Conservation (phyloP, 257 asterid species). For the Solanum virginianum region DNA sequence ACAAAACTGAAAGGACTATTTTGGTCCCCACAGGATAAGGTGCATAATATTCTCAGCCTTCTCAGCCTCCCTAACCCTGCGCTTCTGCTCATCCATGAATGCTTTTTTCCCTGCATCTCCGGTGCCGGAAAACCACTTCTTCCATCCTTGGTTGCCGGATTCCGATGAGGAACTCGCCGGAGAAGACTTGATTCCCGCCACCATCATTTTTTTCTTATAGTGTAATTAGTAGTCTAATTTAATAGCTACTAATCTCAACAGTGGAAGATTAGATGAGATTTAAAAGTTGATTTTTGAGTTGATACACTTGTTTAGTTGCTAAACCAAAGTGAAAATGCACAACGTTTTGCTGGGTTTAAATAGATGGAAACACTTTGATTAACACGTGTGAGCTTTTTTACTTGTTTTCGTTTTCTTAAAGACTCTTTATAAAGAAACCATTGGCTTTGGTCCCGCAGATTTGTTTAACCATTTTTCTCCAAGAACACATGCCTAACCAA, state of each 20-base stretch:
- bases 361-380: no score
- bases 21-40: slow-evolving; percentile 9
- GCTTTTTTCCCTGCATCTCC: background rate
- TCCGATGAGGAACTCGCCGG: background rate
- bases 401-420: background rate
- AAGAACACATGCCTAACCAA: background rate
- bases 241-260: background rate
- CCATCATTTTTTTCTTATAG: background rate
- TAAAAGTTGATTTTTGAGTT: background rate
- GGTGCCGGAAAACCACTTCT: background rate
- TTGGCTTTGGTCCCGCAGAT: background rate
- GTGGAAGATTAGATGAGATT: background rate
- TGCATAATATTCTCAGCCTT: slow-evolving; percentile 4
- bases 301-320: background rate
- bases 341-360: background rate
- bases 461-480: background rate
- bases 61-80: slow-evolving; percentile 1
- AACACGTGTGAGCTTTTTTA: background rate
- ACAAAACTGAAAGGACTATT: background rate
- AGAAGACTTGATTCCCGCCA: background rate
- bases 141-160: background rate
- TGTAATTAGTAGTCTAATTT: background rate
- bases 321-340: background rate
- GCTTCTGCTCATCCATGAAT: slow-evolving; percentile 2
- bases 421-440: background rate